Evolutionary conservation across 1,284 basidiomycete species (phyloP).

Genomic region (Papiliotrema nemorosa): DNA sequence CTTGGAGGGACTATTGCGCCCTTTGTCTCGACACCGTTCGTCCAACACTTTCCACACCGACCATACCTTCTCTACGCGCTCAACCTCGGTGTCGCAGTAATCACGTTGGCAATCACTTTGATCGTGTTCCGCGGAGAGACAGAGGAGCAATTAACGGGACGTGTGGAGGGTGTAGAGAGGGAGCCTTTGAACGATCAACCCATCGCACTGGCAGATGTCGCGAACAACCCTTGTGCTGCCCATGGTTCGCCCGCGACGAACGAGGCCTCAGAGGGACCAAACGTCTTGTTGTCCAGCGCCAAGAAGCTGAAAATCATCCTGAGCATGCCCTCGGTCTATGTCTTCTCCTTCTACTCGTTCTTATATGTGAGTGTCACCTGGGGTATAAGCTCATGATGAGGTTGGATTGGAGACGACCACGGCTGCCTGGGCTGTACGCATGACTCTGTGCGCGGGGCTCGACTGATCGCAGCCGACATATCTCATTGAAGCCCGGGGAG

Average conservation of each 20-base stretch:
- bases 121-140: slow-evolving; percentile 13
- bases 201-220: slow-evolving; percentile 10
- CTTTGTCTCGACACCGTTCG: slow-evolving; percentile 62
- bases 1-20: slow-evolving; percentile 61
- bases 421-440: slow-evolving; percentile 5
- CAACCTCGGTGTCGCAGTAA: slow-evolving; percentile 11
- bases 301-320: slow-evolving; percentile 4
- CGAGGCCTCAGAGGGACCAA: not conserved
- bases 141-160: slow-evolving; percentile 12
- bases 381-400: not conserved
- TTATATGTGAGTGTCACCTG: slow-evolving; percentile 4
- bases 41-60: slow-evolving; percentile 7
- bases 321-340: slow-evolving; percentile 1
- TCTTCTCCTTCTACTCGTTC: slow-evolving; percentile 4
- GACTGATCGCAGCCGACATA: slow-evolving; percentile 11
- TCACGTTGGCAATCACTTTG: slow-evolving; percentile 7
- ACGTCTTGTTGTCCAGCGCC: slow-evolving; percentile 4
- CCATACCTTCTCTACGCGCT: slow-evolving; percentile 15
- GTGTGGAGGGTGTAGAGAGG: not conserved
- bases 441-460: not conserved
- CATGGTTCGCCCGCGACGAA: not conserved
- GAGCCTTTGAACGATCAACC: not conserved
- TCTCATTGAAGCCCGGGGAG: slow-evolving; percentile 17
- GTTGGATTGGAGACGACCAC: slow-evolving; percentile 5
- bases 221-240: not conserved